Base-by-base conservation (phyloP, 169 alveolate species). In the Plasmodium berghei region DNA sequence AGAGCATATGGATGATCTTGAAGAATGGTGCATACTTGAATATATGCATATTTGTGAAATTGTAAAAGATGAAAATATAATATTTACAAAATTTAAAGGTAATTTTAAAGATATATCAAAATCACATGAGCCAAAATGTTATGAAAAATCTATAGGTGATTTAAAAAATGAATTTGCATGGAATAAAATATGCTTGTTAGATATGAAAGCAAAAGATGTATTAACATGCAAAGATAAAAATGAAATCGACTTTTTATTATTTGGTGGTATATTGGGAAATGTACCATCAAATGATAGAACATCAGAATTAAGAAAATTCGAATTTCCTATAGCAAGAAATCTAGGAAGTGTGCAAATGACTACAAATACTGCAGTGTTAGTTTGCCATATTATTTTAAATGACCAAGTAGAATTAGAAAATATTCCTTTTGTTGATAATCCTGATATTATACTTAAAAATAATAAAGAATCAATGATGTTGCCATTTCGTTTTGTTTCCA, bases 221-320 rank as follows among this genome's bases (percentile, higher is more conserved):
- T 77, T 77, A 77, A 77, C 52, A 52, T 77, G 89, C 49, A n/a
- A 48, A 1, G 89, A 77, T 64, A 77, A 45, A 69, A 42, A 52
- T 20, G 40, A 62, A 20, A 63, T 77, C n/a, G 77, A 62, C 54
- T 77, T 63, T 56, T 64, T 77, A 42, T 70, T 77, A 42, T 77
- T 77, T 54, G 89, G 89, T 24, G 87, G 87, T 4, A 63, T 72
- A 20, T 54, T 70, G n/a, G 94, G 94, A 46, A 90, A 90, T 64
- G 94, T 90, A 8, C 94, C 94, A 56, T 90, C 94, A 12, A 90
- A 90, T 58, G 94, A 90, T 52, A 52, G 94, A 28, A 90, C 94
- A n/a, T 63, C 92, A 1, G 88, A 72, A 69, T 72, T 90, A 40
- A 86, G 94, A 40, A 90, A 90, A 46, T 86, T 48, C 18, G 62